Conservation (phyloP, 2,329 filamentous ascomycete genomes). For the Penicillium expansum region DNA sequence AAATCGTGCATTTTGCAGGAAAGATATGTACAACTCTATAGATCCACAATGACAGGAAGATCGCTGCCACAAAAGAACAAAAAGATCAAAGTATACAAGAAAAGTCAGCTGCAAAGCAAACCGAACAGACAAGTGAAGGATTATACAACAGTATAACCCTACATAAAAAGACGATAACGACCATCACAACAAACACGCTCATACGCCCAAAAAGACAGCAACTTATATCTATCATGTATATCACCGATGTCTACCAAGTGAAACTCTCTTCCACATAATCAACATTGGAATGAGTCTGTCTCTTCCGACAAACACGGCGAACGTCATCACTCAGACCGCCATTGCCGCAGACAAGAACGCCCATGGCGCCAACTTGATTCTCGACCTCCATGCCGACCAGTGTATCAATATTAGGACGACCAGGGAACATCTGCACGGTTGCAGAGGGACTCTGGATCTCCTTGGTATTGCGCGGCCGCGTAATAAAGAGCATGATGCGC, state of each 20-base stretch:
- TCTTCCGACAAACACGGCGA: slow-evolving; percentile 62
- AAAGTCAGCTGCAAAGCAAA: slow-evolving; percentile 6
- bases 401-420: slow-evolving; percentile 76
- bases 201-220: not conserved
- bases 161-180: not conserved
- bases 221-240: not conserved
- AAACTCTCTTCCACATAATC: slow-evolving; percentile 79
- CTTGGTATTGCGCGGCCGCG: slow-evolving; percentile 76
- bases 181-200: not conserved
- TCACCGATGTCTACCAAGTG: slow-evolving; percentile 43
- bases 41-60: not conserved
- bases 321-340: slow-evolving; percentile 75
- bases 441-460: slow-evolving; percentile 73
- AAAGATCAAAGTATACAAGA: slow-evolving; percentile 2
- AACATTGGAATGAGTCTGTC: slow-evolving; percentile 60
- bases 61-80: not conserved
- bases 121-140: not conserved
- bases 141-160: not conserved
- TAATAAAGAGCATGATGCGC: slow-evolving; percentile 85
- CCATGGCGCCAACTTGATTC: slow-evolving; percentile 83
- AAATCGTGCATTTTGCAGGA: slow-evolving; percentile 10
- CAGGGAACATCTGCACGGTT: slow-evolving; percentile 88
- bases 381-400: slow-evolving; percentile 79
- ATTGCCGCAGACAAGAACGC: slow-evolving; percentile 75
- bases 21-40: slow-evolving; percentile 16